Evolutionary conservation across 495 filamentous ascomycete species (phyloP), one percentile per base, ranked within the genome.

Genomic region (Thozetella sp.): DNA sequence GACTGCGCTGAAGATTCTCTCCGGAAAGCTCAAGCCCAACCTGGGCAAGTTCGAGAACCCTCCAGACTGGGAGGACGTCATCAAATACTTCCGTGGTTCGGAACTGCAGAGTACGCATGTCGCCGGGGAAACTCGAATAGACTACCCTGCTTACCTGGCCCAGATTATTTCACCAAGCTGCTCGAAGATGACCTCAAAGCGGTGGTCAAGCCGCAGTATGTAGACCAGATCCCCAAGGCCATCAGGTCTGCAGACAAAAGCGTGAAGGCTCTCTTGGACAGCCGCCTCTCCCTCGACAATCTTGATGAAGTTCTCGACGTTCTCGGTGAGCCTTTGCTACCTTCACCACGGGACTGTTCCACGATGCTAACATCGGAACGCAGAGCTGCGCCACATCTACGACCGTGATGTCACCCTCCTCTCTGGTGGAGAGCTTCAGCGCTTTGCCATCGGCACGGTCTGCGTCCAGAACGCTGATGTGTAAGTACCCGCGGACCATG

Each of bases 151-250:
- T 73, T 46, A 60, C 15, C 12, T 6, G 13, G 2, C 1, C 6
- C 65, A 96, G 92, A 99, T 79, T 98, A 98, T 78, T 97, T 98
- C 73, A 99, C 95, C 58, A 99, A 98, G 77, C 84, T 99, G 11
- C 82, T 99, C 43, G 95, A 99, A 71, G 95, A 99, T 68, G 84
- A 98, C 63, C 78, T 99, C 55, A 97, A 97, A 82, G 93, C 96
- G 53, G 92, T 98, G 45, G 92, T 97, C 57, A 99, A 99, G 83
- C 95, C 95, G 63, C 96, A 99, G 80, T 99, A 99, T 80, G 95
- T 99, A 57, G 96, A 99, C 63, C 96, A 97, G 74, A 90, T 99
- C 61, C 95, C 95, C 19, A 91, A 90, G 70, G 95, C 96, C 13
- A 90, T 99, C 67, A 90, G 88, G 66, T 86, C 88, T 9, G 69